A percentile compares a stretch with the other conserved stretches of the same genome.
These are phyloP conservation scores for Trichoderma gracile DNA, from an alignment of 2,329 filamentous ascomycete species.

Conservation along the genomic window DNA sequence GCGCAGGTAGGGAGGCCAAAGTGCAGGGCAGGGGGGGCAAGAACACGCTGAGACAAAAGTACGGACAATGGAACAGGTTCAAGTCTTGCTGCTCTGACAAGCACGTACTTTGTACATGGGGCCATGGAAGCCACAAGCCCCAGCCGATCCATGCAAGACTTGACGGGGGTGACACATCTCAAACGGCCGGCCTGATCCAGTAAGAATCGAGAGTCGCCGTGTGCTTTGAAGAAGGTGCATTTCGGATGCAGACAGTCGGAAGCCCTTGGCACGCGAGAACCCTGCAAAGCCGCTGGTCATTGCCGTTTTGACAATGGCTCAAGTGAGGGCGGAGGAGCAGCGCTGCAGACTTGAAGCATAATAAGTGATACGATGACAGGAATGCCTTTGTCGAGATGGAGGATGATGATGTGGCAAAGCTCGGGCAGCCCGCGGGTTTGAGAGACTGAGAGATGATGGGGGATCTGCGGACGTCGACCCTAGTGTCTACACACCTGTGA, in stretches of 20 bases:
- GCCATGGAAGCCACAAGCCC: constrained; percentile 8
- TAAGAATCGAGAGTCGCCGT: neutral
- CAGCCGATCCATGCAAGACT: constrained; percentile 20
- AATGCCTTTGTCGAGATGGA: neutral
- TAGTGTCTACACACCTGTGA: no score
- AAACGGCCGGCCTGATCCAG: constrained; percentile 18
- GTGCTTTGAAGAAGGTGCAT: constrained; percentile 1
- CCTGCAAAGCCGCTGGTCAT: constrained; percentile 1
- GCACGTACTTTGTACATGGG: neutral
- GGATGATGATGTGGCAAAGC: neutral
- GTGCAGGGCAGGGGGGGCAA: constrained; percentile 1
- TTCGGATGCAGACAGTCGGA: constrained; percentile 14
- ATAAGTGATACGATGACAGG: neutral
- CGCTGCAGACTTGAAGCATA: neutral
- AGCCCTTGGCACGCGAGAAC: constrained; percentile 10
- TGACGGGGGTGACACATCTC: constrained; percentile 16
- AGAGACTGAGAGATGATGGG: neutral
- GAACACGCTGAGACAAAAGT: constrained; percentile 16
- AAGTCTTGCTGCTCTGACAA: neutral
- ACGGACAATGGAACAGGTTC: constrained; percentile 9
- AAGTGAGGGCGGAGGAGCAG: constrained; percentile 4
- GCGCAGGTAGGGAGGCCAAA: constrained; percentile 8
- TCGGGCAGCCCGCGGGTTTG: no score
- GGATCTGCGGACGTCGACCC: no score
- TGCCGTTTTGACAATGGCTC: constrained; percentile 1